Base-by-base conservation (phyloP, 352 stramenopile genomes). In the Aphanomyces stellatus region DNA sequence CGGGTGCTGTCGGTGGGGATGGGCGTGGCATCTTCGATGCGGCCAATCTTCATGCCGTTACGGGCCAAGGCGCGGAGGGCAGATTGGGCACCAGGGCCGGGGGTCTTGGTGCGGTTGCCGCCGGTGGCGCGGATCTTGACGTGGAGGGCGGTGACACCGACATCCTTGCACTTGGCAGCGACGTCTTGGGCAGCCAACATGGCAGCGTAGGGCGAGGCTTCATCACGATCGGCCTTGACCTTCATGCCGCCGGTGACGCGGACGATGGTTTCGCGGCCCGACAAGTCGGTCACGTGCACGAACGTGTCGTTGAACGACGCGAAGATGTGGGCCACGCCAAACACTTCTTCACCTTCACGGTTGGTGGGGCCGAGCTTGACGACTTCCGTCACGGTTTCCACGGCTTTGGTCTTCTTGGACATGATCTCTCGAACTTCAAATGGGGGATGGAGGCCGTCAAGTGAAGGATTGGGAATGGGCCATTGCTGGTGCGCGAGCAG, bases 261-360 rank as follows among this genome's bases (percentile, higher is more conserved):
- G 70, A 98, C 93, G 77, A 99, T 94, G 71, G 97, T 99, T 82
- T 99, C 97, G 56, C 97, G 88, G 74, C 97, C 97, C 65, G 96
- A 99, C 51, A 99, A 88, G 87, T 99, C 97, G 53, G 97, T 99
- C 62, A 99, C 95, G 81, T 99, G 97, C 69, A 99, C 97, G 81
- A 99, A 99, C 65, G 97, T 99, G 85, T 99, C 97, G 82, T 99
- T 99, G 87, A 99, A 99, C 71, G 91, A 99, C 60, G 97, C 97
- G 80, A 99, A 99, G 80, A 99, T 98, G 87, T 99, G 97, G 51
- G 97, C 97, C 62, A 99, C 97, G 65, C 90, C 97, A 74, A 99
- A 99, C 64, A 99, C 95, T 81, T 99, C 86, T 83, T 99, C 97
- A 68, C 96, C 96, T 72, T 99, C 97, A 69, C 93, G 90, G 56